Evolutionary conservation across 331 rosid species (phyloP).

Genomic region (Stylosanthes scabra): DNA sequence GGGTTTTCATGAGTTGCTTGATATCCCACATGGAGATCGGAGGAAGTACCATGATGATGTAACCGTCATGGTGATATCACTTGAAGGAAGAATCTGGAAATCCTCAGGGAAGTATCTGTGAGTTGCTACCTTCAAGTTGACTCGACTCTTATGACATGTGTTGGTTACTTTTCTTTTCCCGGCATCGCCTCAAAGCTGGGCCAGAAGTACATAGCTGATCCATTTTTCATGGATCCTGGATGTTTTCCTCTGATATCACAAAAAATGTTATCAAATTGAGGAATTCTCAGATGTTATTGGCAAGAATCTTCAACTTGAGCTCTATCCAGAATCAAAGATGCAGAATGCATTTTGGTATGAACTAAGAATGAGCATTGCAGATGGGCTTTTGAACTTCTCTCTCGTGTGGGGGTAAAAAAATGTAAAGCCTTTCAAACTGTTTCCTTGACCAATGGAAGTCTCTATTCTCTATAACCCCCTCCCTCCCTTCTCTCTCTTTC

Average conservation of each 20-base stretch:
- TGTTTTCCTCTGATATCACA: conserved; percentile 40
- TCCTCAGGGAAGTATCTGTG: conserved; percentile 94
- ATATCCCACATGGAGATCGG: conserved; percentile 94
- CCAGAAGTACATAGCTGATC: conserved; percentile 56
- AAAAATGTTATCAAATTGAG: conserved; percentile 49
- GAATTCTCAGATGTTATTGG: conserved; percentile 46
- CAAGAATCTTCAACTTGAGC: conserved; percentile 45
- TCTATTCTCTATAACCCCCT: conserved; percentile 13
- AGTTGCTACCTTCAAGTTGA: conserved; percentile 40
- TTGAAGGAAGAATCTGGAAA: conserved; percentile 99
- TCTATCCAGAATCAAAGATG: conserved; percentile 51
- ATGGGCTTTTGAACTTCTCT: conserved; percentile 56
- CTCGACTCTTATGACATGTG: conserved; percentile 44
- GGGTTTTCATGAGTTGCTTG: conserved; percentile 92
- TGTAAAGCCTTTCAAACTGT: conserved; percentile 33
- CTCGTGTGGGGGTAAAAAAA: conserved; percentile 29
- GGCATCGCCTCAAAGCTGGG: conserved; percentile 47
- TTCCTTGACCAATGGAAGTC: conserved; percentile 37
- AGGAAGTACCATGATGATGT: conserved; percentile 96
- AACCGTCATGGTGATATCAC: conserved; percentile 96
- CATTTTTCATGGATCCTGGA: conserved; percentile 62
- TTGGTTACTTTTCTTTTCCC: conserved; percentile 40
- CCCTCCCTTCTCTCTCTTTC: conserved; percentile 22
- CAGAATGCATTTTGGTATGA: conserved; percentile 41
- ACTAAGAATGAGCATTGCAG: conserved; percentile 49